Base-by-base conservation (phyloP, 306 rosid species). In the Pyrus betulifolia region DNA sequence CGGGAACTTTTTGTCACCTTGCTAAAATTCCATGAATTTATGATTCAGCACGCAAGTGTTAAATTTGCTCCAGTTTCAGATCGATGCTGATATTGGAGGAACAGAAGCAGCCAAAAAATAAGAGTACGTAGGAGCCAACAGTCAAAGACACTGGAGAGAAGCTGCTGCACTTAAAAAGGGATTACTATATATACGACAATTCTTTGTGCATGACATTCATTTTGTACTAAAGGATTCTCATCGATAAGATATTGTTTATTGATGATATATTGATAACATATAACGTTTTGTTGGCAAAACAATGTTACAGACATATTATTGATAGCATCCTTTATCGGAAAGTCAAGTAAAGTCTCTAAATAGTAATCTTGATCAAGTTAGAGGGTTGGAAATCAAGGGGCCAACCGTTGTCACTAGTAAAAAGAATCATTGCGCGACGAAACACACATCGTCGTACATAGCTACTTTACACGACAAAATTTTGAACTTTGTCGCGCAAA, bases 401-500 rank as follows among this genome's bases (percentile, higher is more conserved):
- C 10, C 42, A 38, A 38, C 42, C 2, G 10, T 35, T 35, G 42
- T 38, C 42, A 38, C 42, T 38, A 0, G 42, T 38, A 38, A 38
- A 38, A 38, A 7, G 7, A 38, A 1, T 6, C 2, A 0, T 38
- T 38, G 42, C 0, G 10, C 2, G 0, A 7, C 42, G 10, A 38
- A 38, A 38, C 42, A 38, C 10, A 38, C 42, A 38, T 38, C 0
- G 42, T 38, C 0, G 42, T 9, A 38, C 42, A 38, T 6, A 38
- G 42, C 0, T 9, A 38, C 10, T 38, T 38, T 38, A 0, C 0
- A 0, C 1, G 8, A 35, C 40, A 2, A 35, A 35, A 35, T 6
- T 35, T 35, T 6, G 6, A 33, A 33, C 38, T 5, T 33, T 33
- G 38, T 33, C 8, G 2, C 7, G 38, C 38, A 33, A 33, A 33